A percentile compares a stretch with the other conserved stretches of the same genome.
Evolutionary conservation across 2,329 filamentous ascomycete genomes (phyloP).

Genomic region (Cryphonectria parasitica): DNA sequence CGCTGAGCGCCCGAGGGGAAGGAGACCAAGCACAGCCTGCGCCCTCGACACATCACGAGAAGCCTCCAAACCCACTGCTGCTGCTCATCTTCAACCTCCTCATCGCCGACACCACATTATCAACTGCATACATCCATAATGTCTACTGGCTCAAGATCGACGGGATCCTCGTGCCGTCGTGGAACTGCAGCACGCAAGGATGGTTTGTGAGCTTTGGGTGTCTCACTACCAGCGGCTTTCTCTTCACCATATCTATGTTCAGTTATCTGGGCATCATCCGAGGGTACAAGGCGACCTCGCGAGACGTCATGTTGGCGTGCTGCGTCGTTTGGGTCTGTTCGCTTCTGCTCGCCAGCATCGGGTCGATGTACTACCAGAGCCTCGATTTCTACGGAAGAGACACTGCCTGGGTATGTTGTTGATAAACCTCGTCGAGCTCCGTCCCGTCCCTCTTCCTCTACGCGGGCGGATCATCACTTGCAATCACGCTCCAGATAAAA

Average conservation of each 20-base stretch:
- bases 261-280: constrained; percentile 67
- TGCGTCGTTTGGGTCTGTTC: constrained; percentile 60
- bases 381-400: constrained; percentile 30
- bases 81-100: constrained; percentile 72
- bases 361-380: constrained; percentile 48
- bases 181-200: constrained; percentile 66
- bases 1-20: background rate
- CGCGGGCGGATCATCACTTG: too few relatives aligned
- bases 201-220: constrained; percentile 71
- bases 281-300: constrained; percentile 55
- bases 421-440: too few relatives aligned
- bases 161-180: constrained; percentile 56
- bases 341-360: constrained; percentile 60
- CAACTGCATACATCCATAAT: constrained; percentile 66
- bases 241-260: constrained; percentile 67
- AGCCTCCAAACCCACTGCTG: constrained; percentile 67
- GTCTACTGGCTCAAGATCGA: constrained; percentile 60
- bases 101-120: constrained; percentile 69
- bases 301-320: constrained; percentile 54
- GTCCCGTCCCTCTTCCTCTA: too few relatives aligned
- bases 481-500: background rate
- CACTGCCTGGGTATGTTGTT: constrained; percentile 20
- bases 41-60: constrained; percentile 31
- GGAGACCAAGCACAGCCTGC: background rate
- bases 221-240: constrained; percentile 68